phyloP scores from a whole-genome alignment of 768 basidiomycete genomes.

The Porpolomopsis calyptriformis region DNA sequence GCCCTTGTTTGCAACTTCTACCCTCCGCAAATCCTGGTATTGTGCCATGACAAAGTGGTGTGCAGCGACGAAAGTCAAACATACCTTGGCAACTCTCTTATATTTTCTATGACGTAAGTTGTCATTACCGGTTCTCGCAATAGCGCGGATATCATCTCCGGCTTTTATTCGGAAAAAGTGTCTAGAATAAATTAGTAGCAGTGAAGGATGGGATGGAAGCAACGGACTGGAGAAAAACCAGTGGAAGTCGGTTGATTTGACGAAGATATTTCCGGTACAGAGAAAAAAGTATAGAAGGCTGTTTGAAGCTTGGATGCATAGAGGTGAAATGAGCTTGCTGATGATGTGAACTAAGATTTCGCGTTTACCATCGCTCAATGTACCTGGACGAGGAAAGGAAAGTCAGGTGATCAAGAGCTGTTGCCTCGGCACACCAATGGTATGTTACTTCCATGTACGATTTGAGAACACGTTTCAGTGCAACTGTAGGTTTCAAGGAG shows the following conservation, averaged over 20 bases:
- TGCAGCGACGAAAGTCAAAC: background rate
- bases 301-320: background rate
- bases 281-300: constrained; percentile 14
- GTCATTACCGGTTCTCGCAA: constrained; percentile 26
- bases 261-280: constrained; percentile 35
- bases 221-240: constrained; percentile 33
- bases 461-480: background rate
- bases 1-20: constrained; percentile 47
- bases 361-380: background rate
- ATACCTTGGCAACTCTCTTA: constrained; percentile 43
- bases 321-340: background rate
- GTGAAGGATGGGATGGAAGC: background rate
- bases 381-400: background rate
- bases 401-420: background rate
- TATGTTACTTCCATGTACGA: background rate
- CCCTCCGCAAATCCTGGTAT: constrained; percentile 39
- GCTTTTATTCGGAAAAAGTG: constrained; percentile 55
- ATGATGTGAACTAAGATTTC: background rate
- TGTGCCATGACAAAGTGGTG: no score
- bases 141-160: constrained; percentile 44
- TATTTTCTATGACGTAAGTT: constrained; percentile 29
- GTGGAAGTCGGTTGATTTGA: constrained; percentile 31
- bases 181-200: constrained; percentile 24
- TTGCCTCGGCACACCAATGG: background rate
- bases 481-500: constrained; percentile 9